A percentile compares a stretch with the other conserved stretches of the same genome.
Evolutionary conservation across 441 rosid genomes (phyloP).

Genomic region (Euphorbia schlechtendalii): DNA sequence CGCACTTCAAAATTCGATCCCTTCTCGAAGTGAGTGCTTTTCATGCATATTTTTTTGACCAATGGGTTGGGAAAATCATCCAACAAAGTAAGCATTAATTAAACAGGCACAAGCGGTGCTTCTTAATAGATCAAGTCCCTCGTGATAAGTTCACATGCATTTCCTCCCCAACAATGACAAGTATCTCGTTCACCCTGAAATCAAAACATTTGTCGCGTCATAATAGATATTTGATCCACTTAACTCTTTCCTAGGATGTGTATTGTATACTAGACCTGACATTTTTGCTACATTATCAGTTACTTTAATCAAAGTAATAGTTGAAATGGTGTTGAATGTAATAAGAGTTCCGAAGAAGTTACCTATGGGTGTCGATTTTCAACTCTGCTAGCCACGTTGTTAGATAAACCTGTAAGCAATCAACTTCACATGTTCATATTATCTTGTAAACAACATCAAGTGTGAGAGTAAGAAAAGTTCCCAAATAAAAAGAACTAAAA

Average conservation of each 20-base stretch:
- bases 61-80: too few species aligned
- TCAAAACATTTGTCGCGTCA: not conserved
- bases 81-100: too few species aligned
- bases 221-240: not conserved
- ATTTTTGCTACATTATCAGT: not conserved
- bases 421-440: not conserved
- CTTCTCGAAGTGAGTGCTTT: too few species aligned
- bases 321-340: not conserved
- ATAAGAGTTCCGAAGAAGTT: too few species aligned
- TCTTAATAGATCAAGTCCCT: not conserved
- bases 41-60: too few species aligned
- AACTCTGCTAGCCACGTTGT: slow-evolving; percentile 83
- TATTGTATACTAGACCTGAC: not conserved
- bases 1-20: too few species aligned
- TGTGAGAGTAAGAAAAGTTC: too few species aligned
- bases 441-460: not conserved
- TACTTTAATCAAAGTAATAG: not conserved
- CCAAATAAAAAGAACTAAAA: too few species aligned
- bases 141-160: slow-evolving; percentile 26
- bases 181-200: slow-evolving; percentile 32
- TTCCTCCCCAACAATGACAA: slow-evolving; percentile 32
- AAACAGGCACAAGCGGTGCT: too few species aligned
- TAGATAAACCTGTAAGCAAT: slow-evolving; percentile 47
- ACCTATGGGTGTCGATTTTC: slow-evolving; percentile 63
- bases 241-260: not conserved